These are phyloP conservation scores for Syzygium aqueum DNA, from an alignment of 345 rosid species.

Conservation along the genomic window DNA sequence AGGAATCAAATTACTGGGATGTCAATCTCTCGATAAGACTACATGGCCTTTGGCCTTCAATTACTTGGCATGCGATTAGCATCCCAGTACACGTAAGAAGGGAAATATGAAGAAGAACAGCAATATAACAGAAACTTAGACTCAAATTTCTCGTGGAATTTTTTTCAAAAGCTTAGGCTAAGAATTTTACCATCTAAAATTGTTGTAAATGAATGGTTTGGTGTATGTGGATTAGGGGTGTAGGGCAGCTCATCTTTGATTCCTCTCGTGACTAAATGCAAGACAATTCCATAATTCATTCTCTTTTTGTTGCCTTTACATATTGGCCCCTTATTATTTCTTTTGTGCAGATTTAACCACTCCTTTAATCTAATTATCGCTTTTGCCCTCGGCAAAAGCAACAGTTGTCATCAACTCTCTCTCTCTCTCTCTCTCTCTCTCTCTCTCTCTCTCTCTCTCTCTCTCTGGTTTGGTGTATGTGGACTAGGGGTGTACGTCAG, in stretches of 20 bases:
- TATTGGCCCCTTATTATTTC: not conserved
- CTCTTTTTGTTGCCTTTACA: not conserved
- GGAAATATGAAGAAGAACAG: not conserved
- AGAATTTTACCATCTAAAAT: not conserved
- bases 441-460: too few relatives aligned
- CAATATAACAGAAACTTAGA: not conserved
- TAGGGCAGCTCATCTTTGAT: not conserved
- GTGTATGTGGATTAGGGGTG: not conserved
- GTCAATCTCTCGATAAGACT: not conserved
- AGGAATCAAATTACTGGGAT: constrained; percentile 9
- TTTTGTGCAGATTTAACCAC: not conserved
- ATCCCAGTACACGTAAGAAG: not conserved
- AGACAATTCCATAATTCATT: not conserved
- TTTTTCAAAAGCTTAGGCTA: not conserved
- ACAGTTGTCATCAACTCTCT: too few relatives aligned
- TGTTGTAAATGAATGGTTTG: not conserved
- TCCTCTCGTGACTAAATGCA: not conserved
- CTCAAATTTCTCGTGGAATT: not conserved
- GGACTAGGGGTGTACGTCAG: too few relatives aligned
- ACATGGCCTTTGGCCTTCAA: constrained; percentile 1
- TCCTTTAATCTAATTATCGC: too few relatives aligned
- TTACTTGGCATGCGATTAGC: not conserved
- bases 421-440: too few relatives aligned
- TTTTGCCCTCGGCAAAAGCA: too few relatives aligned
- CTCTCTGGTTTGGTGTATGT: too few relatives aligned